Evolutionary conservation across 495 filamentous ascomycete genomes (phyloP).

Genomic region (Hypoxylon lienhwacheense): DNA sequence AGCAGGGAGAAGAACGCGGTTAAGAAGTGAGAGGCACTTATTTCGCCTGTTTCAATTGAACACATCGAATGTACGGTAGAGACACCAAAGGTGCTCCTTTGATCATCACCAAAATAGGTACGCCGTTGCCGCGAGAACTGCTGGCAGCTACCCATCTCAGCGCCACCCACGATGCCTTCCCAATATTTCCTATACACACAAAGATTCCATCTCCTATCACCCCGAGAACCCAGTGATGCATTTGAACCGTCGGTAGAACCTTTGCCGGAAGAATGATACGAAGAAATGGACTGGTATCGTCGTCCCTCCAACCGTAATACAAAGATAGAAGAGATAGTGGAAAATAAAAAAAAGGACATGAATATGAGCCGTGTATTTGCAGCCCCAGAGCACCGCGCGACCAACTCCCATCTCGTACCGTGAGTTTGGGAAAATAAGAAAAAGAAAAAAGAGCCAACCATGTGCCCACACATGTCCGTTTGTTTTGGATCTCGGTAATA

Average conservation of each 20-base stretch:
- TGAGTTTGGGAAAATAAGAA: conserved; percentile 37
- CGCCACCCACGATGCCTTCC: conserved; percentile 17
- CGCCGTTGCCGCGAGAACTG: conserved; percentile 16
- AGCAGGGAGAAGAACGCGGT: background rate
- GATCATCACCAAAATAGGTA: conserved; percentile 25
- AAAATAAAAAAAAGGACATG: conserved; percentile 23
- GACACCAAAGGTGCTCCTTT: conserved; percentile 16
- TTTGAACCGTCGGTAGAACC: conserved; percentile 25
- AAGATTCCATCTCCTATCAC: conserved; percentile 13
- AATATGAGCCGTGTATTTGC: conserved; percentile 44
- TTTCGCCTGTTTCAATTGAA: conserved; percentile 30
- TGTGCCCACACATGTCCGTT: conserved; percentile 35
- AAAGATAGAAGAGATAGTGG: conserved; percentile 19
- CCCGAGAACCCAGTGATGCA: conserved; percentile 23
- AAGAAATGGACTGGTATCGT: conserved; percentile 31
- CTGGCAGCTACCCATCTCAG: conserved; percentile 18
- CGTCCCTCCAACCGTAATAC: conserved; percentile 30
- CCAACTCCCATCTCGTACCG: conserved; percentile 42
- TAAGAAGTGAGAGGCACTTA: conserved; percentile 30
- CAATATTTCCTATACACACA: conserved; percentile 34
- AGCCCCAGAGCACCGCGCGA: conserved; percentile 38
- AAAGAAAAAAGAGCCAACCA: conserved; percentile 35
- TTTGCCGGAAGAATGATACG: conserved; percentile 32
- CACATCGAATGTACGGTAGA: conserved; percentile 31
- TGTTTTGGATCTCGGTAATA: conserved; percentile 40